These are phyloP conservation scores for Acephala macrosclerotiorum DNA, from an alignment of 2,329 filamentous ascomycete genomes.

Conservation along the genomic window DNA sequence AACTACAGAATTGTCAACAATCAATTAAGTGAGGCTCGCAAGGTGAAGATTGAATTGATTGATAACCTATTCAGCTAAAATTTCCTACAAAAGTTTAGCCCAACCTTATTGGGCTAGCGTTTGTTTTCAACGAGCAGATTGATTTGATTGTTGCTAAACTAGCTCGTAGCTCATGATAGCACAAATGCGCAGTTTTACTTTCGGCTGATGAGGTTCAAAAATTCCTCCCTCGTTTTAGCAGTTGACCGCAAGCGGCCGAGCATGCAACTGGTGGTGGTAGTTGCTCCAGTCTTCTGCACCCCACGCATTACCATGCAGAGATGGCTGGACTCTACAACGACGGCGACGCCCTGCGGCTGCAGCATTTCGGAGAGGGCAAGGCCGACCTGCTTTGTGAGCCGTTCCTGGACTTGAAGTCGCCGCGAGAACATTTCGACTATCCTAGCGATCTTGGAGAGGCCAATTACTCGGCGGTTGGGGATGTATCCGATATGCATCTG, in stretches of 20 bases:
- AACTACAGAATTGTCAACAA: too few species aligned
- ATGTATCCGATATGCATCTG: constrained; percentile 99
- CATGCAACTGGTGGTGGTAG: constrained; percentile 74
- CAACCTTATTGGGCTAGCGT: too few species aligned
- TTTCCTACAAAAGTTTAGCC: too few species aligned
- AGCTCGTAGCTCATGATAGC: too few species aligned
- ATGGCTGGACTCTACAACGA: constrained; percentile 94
- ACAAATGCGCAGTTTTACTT: constrained; percentile 22
- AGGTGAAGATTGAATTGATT: too few species aligned
- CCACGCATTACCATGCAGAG: constrained; percentile 83
- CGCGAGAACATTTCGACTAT: constrained; percentile 96
- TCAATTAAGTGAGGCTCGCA: too few species aligned
- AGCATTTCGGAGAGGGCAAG: constrained; percentile 88
- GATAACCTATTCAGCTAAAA: too few species aligned
- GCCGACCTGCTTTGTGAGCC: constrained; percentile 91
- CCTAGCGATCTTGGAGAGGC: constrained; percentile 90
- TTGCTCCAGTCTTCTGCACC: constrained; percentile 72
- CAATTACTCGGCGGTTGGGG: constrained; percentile 85
- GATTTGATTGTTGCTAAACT: too few species aligned
- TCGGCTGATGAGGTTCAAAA: constrained; percentile 53
- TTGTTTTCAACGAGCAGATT: too few species aligned
- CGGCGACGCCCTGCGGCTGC: constrained; percentile 88
- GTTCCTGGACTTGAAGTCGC: constrained; percentile 90
- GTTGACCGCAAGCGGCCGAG: constrained; percentile 72
- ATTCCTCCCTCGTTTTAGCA: constrained; percentile 73